Evolutionary conservation across 805 yeast genomes (phyloP).

Genomic region (Priceomyces melissophilus): DNA sequence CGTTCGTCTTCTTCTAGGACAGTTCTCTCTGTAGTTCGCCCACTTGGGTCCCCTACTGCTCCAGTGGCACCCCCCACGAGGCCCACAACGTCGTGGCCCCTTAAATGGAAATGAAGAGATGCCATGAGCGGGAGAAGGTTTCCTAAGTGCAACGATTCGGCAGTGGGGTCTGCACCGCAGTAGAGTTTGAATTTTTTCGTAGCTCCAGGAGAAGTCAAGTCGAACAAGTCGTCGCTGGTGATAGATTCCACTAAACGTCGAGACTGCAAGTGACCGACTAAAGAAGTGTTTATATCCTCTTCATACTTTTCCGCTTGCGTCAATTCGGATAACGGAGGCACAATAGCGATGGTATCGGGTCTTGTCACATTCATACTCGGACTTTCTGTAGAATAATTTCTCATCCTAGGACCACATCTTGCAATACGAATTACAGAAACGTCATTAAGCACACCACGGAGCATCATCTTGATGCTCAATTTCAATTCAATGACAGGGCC

Average conservation of each 20-base stretch:
- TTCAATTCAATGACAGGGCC: no score
- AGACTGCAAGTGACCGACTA: constrained; percentile 35
- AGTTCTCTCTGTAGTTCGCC: constrained; percentile 72
- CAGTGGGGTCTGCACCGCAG: constrained; percentile 97
- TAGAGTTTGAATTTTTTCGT: constrained; percentile 55
- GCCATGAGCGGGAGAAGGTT: constrained; percentile 85
- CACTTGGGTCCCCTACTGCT: constrained; percentile 94
- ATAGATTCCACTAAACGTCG: constrained; percentile 37
- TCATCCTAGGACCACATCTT: no score
- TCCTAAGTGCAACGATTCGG: constrained; percentile 84
- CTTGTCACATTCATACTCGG: neutral
- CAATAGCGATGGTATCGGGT: constrained; percentile 36
- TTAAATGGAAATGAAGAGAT: constrained; percentile 72
- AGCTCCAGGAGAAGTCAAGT: constrained; percentile 23
- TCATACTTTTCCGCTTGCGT: constrained; percentile 15
- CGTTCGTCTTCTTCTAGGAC: constrained; percentile 53
- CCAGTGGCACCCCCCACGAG: constrained; percentile 96
- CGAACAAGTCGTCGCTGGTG: constrained; percentile 35
- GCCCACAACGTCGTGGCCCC: constrained; percentile 84
- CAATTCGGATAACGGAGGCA: constrained; percentile 33
- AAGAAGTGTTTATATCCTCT: constrained; percentile 25
- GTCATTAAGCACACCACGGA: no score
- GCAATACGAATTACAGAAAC: no score
- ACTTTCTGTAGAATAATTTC: no score
- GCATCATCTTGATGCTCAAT: no score